These are phyloP conservation scores for Exsudoporus frostii DNA, from an alignment of 768 basidiomycete species.

Conservation along the genomic window DNA sequence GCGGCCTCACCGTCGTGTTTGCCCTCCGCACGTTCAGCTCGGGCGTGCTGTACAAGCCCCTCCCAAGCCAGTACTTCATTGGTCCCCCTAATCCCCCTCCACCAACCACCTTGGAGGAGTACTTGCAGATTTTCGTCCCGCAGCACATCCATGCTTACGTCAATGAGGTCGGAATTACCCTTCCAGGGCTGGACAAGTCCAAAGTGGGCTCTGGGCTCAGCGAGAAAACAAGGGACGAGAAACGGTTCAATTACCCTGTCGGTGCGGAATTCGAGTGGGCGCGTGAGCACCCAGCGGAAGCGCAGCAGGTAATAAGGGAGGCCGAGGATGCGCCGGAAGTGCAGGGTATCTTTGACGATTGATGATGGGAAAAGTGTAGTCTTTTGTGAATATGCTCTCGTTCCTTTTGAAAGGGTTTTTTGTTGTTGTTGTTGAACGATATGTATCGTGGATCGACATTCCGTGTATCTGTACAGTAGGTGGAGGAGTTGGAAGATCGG, in stretches of 20 bases:
- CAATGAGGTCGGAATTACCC: neutral
- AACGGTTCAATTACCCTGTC: neutral
- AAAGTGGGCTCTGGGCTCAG: neutral
- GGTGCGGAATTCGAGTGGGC: conserved; percentile 10
- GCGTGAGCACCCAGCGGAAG: conserved; percentile 11
- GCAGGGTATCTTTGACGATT: neutral
- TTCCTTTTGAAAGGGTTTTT: neutral
- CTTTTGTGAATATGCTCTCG: too few relatives aligned
- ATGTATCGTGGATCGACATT: neutral
- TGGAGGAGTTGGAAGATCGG: neutral
- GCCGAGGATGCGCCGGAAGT: neutral
- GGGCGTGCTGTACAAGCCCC: conserved; percentile 1
- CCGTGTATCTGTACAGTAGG: neutral
- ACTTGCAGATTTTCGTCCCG: neutral
- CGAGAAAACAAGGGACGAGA: conserved; percentile 1
- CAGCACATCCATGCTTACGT: conserved; percentile 7
- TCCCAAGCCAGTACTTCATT: conserved; percentile 5
- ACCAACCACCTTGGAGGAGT: neutral
- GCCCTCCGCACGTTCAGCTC: neutral
- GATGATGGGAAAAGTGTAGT: neutral
- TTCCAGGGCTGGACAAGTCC: neutral
- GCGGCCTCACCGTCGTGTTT: neutral
- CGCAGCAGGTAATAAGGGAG: neutral
- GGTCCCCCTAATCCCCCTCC: neutral
- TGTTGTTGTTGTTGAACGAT: too few relatives aligned